A percentile compares a stretch with the other conserved stretches of the same genome.
phyloP scores from a whole-genome alignment of 192 early-diverging fungal genomes.

The Coemansia sp. region DNA sequence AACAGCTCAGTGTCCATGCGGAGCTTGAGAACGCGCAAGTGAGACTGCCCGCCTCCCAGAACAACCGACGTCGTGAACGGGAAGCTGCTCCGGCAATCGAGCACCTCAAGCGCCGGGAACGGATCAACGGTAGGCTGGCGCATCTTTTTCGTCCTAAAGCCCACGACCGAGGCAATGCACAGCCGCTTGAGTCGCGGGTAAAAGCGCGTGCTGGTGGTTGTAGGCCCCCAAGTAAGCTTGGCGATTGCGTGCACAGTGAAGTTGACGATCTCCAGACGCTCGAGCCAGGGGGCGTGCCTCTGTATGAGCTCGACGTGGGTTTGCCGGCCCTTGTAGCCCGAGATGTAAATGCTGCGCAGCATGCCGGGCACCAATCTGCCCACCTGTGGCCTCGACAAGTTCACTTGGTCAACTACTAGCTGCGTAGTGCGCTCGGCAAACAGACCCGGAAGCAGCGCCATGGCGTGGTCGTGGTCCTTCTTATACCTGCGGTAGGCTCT shows the following conservation, averaged over 20 bases:
- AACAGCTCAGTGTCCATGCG: conserved; percentile 10
- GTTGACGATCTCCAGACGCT: conserved; percentile 9
- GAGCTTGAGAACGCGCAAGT: conserved; percentile 19
- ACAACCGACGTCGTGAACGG: conserved; percentile 17
- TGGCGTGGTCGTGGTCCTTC: neutral
- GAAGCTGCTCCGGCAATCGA: conserved; percentile 17
- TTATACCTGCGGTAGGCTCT: neutral
- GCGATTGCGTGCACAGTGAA: conserved; percentile 9
- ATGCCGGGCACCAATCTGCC: neutral
- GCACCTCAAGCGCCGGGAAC: conserved; percentile 25
- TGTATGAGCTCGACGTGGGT: conserved; percentile 26
- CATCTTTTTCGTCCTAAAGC: neutral
- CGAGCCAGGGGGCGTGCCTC: conserved; percentile 19
- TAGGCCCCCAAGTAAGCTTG: conserved; percentile 13
- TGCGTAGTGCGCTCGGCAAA: conserved; percentile 4
- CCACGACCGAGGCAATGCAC: conserved; percentile 7
- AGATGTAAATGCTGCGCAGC: conserved; percentile 28
- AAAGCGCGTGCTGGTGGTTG: conserved; percentile 1
- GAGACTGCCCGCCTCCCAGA: conserved; percentile 3
- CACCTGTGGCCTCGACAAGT: conserved; percentile 9
- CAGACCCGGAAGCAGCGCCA: conserved; percentile 5
- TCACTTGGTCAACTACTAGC: neutral
- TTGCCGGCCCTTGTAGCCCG: conserved; percentile 11
- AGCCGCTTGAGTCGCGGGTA: conserved; percentile 29
- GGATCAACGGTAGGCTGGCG: conserved; percentile 10